phyloP scores from a whole-genome alignment of 2,329 filamentous ascomycete genomes.

The Fusarium sp. region DNA sequence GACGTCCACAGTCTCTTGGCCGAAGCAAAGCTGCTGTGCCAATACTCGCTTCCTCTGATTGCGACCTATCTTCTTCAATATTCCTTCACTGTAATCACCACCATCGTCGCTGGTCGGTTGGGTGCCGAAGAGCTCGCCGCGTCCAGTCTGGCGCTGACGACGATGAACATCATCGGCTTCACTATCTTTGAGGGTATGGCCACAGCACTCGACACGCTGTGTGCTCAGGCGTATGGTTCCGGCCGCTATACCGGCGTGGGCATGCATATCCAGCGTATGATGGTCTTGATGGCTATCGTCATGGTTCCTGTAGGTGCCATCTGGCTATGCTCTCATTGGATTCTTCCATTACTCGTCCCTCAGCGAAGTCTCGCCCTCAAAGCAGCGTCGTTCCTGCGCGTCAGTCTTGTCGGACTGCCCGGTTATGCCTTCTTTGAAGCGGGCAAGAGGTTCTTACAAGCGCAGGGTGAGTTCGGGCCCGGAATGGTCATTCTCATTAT shows the following conservation, averaged over 20 bases:
- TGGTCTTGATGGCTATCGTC: conserved; percentile 60
- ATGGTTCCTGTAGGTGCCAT: conserved; percentile 62
- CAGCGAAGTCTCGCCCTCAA: conserved; percentile 61
- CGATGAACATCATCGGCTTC: conserved; percentile 67
- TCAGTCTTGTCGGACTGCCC: conserved; percentile 62
- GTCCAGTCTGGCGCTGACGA: conserved; percentile 64
- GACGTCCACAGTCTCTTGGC: conserved; percentile 24
- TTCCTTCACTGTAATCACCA: conserved; percentile 64
- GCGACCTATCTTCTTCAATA: conserved; percentile 67
- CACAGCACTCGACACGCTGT: conserved; percentile 46
- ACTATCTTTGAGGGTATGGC: conserved; percentile 54
- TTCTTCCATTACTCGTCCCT: conserved; percentile 60
- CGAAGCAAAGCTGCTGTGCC: conserved; percentile 35
- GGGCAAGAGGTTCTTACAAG: conserved; percentile 66
- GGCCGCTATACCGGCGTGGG: conserved; percentile 62
- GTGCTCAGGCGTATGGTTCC: conserved; percentile 48
- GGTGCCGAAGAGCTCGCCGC: conserved; percentile 66
- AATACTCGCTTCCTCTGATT: conserved; percentile 59
- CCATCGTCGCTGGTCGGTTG: conserved; percentile 65
- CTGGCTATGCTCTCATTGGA: conserved; percentile 62
- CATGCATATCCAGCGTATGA: conserved; percentile 66
- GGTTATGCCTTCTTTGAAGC: conserved; percentile 67
- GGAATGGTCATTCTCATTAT: conserved; percentile 62
- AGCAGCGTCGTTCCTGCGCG: conserved; percentile 62
- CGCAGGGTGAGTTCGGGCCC: conserved; percentile 65